Conservation (phyloP, 192 early-diverging fungal species). For the Coemansia sp. region DNA sequence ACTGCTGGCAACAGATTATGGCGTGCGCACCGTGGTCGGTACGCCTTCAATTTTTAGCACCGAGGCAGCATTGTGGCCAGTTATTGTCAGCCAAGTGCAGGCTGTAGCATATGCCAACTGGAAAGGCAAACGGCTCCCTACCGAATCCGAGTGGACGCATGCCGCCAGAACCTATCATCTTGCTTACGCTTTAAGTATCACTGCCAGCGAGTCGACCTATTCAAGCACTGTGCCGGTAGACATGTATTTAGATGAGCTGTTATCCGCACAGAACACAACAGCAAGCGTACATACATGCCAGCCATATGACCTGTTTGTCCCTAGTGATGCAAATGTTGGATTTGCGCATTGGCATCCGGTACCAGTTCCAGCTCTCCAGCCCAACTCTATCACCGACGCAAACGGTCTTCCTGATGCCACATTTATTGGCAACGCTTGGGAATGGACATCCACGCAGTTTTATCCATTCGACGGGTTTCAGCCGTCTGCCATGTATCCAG, state of each 20-base stretch:
- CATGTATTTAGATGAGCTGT: constrained; percentile 7
- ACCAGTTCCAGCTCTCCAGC: constrained; percentile 4
- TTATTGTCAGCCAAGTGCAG: constrained; percentile 65
- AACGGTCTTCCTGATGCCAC: constrained; percentile 28
- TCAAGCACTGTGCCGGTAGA: constrained; percentile 2
- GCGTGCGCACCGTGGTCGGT: constrained; percentile 72
- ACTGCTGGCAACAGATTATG: constrained; percentile 25
- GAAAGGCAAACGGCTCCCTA: constrained; percentile 66
- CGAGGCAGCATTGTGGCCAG: constrained; percentile 67
- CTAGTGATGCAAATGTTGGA: constrained; percentile 63
- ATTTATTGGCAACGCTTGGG: constrained; percentile 67
- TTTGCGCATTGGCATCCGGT: constrained; percentile 68
- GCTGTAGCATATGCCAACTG: constrained; percentile 68
- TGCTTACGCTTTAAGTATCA: constrained; percentile 16
- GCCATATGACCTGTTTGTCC: constrained; percentile 32
- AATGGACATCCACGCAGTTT: constrained; percentile 75
- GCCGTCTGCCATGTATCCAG: constrained; percentile 72
- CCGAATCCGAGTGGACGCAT: constrained; percentile 71
- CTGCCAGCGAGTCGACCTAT: background rate
- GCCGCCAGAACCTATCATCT: constrained; percentile 32
- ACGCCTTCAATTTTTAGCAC: constrained; percentile 53
- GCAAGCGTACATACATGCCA: background rate
- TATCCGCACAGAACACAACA: constrained; percentile 7
- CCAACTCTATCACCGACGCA: background rate
- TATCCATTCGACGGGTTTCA: constrained; percentile 62